These are phyloP conservation scores for Phytophthora tubulina DNA, from an alignment of 352 stramenopile genomes.

Conservation along the genomic window DNA sequence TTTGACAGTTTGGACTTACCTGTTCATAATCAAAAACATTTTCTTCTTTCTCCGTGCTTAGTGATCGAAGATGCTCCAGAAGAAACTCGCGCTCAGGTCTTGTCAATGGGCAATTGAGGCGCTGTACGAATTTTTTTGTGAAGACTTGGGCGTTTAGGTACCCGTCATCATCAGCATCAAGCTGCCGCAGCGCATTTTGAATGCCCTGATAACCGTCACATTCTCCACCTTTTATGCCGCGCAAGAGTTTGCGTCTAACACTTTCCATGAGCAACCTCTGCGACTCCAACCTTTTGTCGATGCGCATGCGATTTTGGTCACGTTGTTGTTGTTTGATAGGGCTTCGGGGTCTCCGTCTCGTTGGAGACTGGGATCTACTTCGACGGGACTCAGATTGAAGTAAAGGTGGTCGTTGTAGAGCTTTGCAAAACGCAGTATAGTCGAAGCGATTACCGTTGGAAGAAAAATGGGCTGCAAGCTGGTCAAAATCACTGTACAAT, in stretches of 20 bases:
- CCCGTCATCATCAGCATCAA: slow-evolving; percentile 52
- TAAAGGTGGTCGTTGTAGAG: slow-evolving; percentile 21
- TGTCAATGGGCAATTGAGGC: slow-evolving; percentile 54
- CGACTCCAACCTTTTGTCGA: slow-evolving; percentile 59
- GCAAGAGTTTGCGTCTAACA: slow-evolving; percentile 66
- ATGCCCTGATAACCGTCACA: slow-evolving; percentile 55
- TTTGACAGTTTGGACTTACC: slow-evolving; percentile 5
- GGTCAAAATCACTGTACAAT: too few relatives aligned
- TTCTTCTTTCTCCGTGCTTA: slow-evolving; percentile 13
- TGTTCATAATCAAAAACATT: slow-evolving; percentile 67
- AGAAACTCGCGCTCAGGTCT: slow-evolving; percentile 61
- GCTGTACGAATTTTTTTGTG: slow-evolving; percentile 47
- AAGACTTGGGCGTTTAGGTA: slow-evolving; percentile 54
- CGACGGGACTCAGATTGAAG: slow-evolving; percentile 12
- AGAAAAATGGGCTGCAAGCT: slow-evolving; percentile 2
- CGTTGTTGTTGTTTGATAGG: slow-evolving; percentile 23
- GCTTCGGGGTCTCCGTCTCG: slow-evolving; percentile 24
- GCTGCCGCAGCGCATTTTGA: slow-evolving; percentile 46
- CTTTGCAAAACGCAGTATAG: slow-evolving; percentile 43
- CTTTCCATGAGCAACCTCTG: slow-evolving; percentile 58
- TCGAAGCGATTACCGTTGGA: slow-evolving; percentile 24
- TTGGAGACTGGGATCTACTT: slow-evolving; percentile 14
- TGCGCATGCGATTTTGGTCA: slow-evolving; percentile 43
- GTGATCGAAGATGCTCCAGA: slow-evolving; percentile 45
- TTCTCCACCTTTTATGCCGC: slow-evolving; percentile 44